phyloP scores from a whole-genome alignment of 495 filamentous ascomycete species.

The Xylaria cubensis region DNA sequence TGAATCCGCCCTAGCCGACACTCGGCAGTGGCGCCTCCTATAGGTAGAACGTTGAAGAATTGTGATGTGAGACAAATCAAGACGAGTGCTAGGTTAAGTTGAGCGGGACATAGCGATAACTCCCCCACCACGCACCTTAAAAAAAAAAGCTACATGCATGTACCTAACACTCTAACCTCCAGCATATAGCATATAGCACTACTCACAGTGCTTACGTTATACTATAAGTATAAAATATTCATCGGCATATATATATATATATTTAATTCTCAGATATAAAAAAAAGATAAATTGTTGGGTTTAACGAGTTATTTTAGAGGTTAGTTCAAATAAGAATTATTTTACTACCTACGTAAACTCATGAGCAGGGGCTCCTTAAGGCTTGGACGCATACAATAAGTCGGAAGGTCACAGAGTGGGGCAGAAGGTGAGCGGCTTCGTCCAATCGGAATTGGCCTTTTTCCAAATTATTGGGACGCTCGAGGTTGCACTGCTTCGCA shows the following conservation, averaged over 20 bases:
- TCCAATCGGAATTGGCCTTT: constrained; percentile 46
- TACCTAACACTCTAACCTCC: neutral
- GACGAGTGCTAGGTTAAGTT: neutral
- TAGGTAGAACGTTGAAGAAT: neutral
- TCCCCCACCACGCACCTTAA: constrained; percentile 2
- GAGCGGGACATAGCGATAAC: constrained; percentile 3
- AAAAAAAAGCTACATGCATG: neutral
- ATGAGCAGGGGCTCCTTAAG: too few relatives aligned
- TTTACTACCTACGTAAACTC: too few relatives aligned
- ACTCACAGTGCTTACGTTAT: neutral
- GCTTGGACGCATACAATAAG: neutral
- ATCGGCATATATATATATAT: neutral
- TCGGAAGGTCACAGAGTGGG: neutral
- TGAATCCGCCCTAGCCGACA: neutral
- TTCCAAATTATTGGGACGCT: constrained; percentile 35
- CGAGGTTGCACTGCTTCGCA: constrained; percentile 19
- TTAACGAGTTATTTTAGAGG: neutral
- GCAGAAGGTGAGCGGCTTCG: constrained; percentile 40
- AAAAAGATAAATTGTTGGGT: too few relatives aligned
- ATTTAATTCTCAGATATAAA: too few relatives aligned
- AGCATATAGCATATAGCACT: neutral
- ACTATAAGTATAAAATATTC: neutral
- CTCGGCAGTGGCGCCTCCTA: neutral
- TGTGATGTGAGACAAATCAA: neutral
- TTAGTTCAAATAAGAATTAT: too few relatives aligned